Base-by-base conservation (phyloP, 495 filamentous ascomycete species). In the Paragyromitra xinjiangensis region DNA sequence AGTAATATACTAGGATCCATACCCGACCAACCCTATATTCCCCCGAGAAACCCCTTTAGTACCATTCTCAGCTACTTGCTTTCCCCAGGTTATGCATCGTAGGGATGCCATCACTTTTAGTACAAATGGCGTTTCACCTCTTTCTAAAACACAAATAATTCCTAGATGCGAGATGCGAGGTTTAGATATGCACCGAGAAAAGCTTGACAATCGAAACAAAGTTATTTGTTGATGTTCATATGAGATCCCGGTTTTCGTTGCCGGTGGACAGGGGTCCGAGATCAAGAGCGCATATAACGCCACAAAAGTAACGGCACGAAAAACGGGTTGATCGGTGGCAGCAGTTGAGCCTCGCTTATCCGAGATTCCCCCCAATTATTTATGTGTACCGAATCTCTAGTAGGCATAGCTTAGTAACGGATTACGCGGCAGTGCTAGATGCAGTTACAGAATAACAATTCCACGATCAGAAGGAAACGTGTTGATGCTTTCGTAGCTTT, bases 141-240 rank as follows among this genome's bases (percentile, higher is more conserved):
- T 9, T 34, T 34, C 29, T 34, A 34, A 48, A 48, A 16, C 16
- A 12, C 16, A 48, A 48, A 12, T 14, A 48, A 12, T 16, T 9
- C 11, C 16, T 16, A 22, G 22, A 26, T 56, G 11, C 53, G 26
- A 26, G 53, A 56, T 56, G 22, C 4, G 53, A 22, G 6, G 2
- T 56, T 56, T 56, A 56, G 7, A 56, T 56, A 56, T 56, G 53
- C 53, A 12, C 24, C 11, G 12, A 24, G 19, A 56, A 56, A 56
- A 12, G 53, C 8, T 14, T 3, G 0, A 56, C 44, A 3, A 48
- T 48, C 44, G 44, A 48, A 3, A 16, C 11, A 48, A 16, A 48
- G 16, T 48, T 12, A 16, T 1, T 48, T 9, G 44, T 48, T 48
- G 44, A 48, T 12, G 11, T 16, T 48, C 4, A 48, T 14, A 16